Conservation (phyloP, 352 stramenopile genomes). For the Thraustotheca clavata region DNA sequence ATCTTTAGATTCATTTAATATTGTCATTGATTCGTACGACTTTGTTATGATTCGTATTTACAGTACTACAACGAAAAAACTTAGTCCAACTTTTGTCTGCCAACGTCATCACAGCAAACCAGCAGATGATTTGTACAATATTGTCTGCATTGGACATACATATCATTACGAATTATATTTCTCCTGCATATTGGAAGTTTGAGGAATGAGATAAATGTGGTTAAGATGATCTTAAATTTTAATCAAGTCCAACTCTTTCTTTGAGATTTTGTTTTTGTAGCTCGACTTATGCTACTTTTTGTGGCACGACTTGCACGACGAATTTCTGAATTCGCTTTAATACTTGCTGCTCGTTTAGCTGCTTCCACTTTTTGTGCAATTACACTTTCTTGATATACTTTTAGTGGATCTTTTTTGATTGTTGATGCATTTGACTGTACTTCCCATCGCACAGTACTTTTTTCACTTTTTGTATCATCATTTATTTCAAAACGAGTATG, state of each 20-base stretch:
- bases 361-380: not conserved
- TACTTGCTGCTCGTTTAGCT: not conserved
- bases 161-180: not conserved
- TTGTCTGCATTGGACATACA: not conserved
- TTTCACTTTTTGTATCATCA: not conserved
- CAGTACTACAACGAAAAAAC: not conserved
- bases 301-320: not conserved
- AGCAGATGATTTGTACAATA: not conserved
- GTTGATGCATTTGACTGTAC: not conserved
- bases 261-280: not conserved
- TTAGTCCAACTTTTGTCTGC: not conserved
- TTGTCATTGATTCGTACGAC: not conserved
- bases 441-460: not conserved
- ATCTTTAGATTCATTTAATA: not conserved
- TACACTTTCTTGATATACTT: constrained; percentile 6
- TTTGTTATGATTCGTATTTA: not conserved
- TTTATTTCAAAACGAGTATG: not conserved
- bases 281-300: not conserved
- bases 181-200: not conserved
- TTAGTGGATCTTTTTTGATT: constrained; percentile 6
- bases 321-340: too few species aligned
- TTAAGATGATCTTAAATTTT: not conserved
- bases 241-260: not conserved
- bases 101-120: not conserved
- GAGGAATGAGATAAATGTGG: not conserved